Conservation (phyloP, 2,329 filamentous ascomycete species). For the Aspergillus alliaceus region DNA sequence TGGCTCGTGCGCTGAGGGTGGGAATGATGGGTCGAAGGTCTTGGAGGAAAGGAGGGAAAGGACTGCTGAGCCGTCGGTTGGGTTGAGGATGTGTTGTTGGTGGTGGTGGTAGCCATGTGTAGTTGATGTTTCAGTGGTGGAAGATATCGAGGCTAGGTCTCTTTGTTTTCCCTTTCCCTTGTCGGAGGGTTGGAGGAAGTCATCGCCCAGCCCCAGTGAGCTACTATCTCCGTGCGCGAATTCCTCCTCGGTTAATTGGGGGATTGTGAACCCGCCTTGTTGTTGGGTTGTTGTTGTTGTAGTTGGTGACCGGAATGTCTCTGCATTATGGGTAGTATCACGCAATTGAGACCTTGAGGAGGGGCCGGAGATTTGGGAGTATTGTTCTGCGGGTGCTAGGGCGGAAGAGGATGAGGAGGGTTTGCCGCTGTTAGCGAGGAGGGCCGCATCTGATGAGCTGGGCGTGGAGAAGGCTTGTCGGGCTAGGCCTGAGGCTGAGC, state of each 20-base stretch:
- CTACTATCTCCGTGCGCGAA: constrained; percentile 22
- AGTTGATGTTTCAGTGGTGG: no score
- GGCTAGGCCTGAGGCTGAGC: constrained; percentile 37
- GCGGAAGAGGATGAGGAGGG: constrained; percentile 17
- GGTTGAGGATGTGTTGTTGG: constrained; percentile 18
- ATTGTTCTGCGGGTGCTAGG: constrained; percentile 19
- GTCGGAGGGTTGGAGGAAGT: background rate
- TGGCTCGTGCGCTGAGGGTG: constrained; percentile 22
- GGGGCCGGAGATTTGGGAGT: constrained; percentile 9
- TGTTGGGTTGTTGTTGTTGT: no score
- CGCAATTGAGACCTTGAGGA: constrained; percentile 2
- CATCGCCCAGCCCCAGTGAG: background rate
- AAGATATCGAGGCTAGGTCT: background rate
- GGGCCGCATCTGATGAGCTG: constrained; percentile 21
- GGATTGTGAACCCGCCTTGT: constrained; percentile 18
- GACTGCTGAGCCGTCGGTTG: constrained; percentile 44
- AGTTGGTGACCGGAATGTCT: constrained; percentile 24
- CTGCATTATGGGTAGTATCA: constrained; percentile 2
- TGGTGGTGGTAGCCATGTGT: no score
- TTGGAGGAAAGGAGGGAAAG: constrained; percentile 37
- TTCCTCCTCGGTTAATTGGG: constrained; percentile 20
- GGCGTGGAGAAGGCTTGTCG: constrained; percentile 31
- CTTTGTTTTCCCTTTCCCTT: constrained; percentile 18
- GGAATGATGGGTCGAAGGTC: constrained; percentile 33
- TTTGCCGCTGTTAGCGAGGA: constrained; percentile 23